Base-by-base conservation (phyloP, 495 filamentous ascomycete species). In the Aspergillus heteromorphus region DNA sequence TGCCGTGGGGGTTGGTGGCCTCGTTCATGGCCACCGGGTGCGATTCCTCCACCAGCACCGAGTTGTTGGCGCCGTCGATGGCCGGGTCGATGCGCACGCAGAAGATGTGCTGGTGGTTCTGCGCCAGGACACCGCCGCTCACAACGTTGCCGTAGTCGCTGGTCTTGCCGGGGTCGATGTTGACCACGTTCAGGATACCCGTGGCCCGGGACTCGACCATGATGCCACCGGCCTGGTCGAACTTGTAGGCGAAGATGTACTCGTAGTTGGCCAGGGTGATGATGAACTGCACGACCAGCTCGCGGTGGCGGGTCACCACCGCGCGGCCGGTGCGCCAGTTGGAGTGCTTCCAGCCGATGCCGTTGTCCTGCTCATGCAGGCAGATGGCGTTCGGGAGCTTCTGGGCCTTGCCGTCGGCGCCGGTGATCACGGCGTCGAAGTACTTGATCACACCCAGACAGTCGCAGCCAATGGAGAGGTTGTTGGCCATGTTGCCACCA, bases 31-130 rank as follows among this genome's bases (percentile, higher is more conserved):
- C 83, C 65, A 91, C 84, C 0, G 87, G 72, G 58, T 88, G 80
- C 0, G 87, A 82, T 64, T 92, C 89, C 45, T 91, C 87, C 57
- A 84, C 81, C 18, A 84, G 77, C 4, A 91, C 73, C 4, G 84
- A 79, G 66, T 92, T 92, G 50, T 76, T 69, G 45, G 80, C 79
- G 0, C 91, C 92, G 45, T 90, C 91, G 43, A 96, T 75, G 27
- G 83, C 81, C 3, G 92, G 92, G 65, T 97, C 92, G 5, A 97
- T 81, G 18, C 92, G 89, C 0, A 96, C 84, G 36, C 85, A 88
- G 74, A 97, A 95, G 57, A 96, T 88, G 69, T 97, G 92, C 67
- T 97, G 92, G 62, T 97, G 92, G 60, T 87, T 83, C 60, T 85
- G 77, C 8, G 80, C 91, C 6, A 96, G 78, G 2, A 92, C 91